Percentiles rank a stretch among this genome's conserved stretches.
Conservation (phyloP, 306 rosid genomes). For the Lupinus albus region DNA sequence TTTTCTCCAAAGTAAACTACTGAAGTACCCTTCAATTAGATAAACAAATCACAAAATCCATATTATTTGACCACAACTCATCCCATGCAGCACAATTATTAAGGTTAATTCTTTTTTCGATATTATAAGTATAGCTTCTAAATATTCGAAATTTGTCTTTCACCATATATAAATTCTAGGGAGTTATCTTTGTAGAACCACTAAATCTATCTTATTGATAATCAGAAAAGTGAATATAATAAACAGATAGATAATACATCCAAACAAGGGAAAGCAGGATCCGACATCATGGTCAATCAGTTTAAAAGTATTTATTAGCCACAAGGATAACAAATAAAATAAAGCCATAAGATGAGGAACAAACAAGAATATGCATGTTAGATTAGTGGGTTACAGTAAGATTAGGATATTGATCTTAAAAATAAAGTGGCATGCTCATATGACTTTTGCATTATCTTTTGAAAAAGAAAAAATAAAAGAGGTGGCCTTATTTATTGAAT, state of each 20-base stretch:
- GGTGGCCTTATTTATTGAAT: conserved; percentile 27
- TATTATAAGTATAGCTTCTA: no score
- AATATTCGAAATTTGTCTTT: no score
- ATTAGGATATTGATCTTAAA: conserved; percentile 56
- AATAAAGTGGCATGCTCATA: conserved; percentile 54
- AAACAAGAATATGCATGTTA: conserved; percentile 45
- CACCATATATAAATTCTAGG: no score
- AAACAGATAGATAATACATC: conserved; percentile 40
- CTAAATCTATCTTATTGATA: no score
- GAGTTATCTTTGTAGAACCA: no score
- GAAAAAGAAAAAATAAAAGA: conserved; percentile 22
- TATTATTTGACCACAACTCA: conserved; percentile 4
- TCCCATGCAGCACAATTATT: no score
- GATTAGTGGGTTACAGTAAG: conserved; percentile 73
- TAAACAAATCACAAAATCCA: conserved; percentile 38
- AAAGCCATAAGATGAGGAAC: conserved; percentile 56
- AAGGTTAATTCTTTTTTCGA: no score
- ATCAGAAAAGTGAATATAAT: not conserved
- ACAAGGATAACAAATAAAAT: conserved; percentile 2
- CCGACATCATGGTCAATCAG: conserved; percentile 37
- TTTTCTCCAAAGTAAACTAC: conserved; percentile 37
- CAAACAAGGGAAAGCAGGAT: conserved; percentile 39
- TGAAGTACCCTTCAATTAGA: conserved; percentile 36
- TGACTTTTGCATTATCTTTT: conserved; percentile 49
- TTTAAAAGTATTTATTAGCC: conserved; percentile 34